Base-by-base conservation (phyloP, 768 basidiomycete species). In the Termitomyces bulborhizus region DNA sequence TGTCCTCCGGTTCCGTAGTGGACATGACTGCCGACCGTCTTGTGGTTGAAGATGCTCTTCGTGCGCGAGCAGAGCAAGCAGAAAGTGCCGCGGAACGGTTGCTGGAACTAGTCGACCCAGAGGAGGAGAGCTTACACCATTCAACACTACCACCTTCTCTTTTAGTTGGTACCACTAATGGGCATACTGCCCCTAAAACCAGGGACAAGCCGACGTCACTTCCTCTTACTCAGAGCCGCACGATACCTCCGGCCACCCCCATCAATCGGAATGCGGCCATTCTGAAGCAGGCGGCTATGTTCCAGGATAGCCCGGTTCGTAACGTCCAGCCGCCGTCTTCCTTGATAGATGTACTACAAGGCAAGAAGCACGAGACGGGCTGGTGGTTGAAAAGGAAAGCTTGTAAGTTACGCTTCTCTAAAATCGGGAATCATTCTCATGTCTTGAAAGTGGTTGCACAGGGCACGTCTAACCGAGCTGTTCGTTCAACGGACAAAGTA, bases 31-130 rank as follows among this genome's bases (percentile, higher is more conserved):
- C 65, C 53, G 72, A 79, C 59, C 73, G 76, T 60, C 67, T 78
- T 60, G 75, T 83, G 12, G 79, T 94, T 4, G 93, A 95, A 64
- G 94, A 96, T 65, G 92, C 86, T 31, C 69, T 96, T 61, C 81
- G 86, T 43, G 90, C 90, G 2, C 82, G 90, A 51, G 94, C 95
- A 1, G 90, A 90, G 62, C 95, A 97, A 66, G 95, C 95, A 0
- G 91, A 94, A 66, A 93, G 91, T 65, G 90, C 93, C 7, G 95
- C 95, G 0, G 87, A 92, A 66, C 81, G 91, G 47, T 71, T 98
- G 27, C 67, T 96, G 39, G 95, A 97, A 67, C 77, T 96, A 15
- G 87, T 90, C 12, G 90, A 93, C 58, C 82, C 86, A 13, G 90
- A 91, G 46, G 86, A 84, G 12, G 84, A 83, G 49, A 73, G 68